Base-by-base conservation (phyloP, 805 yeast species). In the Pichia scutulata region DNA sequence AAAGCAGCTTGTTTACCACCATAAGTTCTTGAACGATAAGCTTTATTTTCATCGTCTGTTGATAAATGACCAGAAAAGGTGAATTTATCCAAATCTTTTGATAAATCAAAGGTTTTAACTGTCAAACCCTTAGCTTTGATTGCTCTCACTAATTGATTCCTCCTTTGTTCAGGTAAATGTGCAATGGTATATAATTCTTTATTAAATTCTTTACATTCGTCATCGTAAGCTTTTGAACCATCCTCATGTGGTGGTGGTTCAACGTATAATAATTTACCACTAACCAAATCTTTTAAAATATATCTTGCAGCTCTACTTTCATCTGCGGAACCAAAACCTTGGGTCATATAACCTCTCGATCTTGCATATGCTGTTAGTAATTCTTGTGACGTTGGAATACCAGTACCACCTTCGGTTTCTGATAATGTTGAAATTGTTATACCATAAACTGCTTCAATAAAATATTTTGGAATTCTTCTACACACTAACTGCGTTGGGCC, bases 331-430 rank as follows among this genome's bases (percentile, higher is more conserved):
- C 98, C 98, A 63, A 87, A 90, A 63, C 95, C 95, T 67, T 95
- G 97, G 0, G 97, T 86, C 95, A 89, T 90, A 66, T 81, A 93
- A 60, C 99, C 99, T 70, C 99, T 81, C 3, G 97, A 93, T 70
- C 95, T 79, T 7, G 97, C 98, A 64, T 93, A 93, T 0, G 98
- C 95, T 44, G 81, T 86, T 52, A 93, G 75, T 39, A 93, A 67
- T 66, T 93, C 98, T 63, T 86, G 83, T 0, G 97, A 86, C 4
- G 96, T 87, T 33, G 97, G 96, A 36, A 78, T 71, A 22, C 97
- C 96, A 40, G 80, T 74, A 52, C 97, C 97, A 57, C 97, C 97
- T 65, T 90, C 97, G 51, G 83, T 89, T 2, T 70, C 68, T 8
- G 89, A 81, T 59, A 78, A 80, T 23, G 82, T 84, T 43, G 81